A percentile compares a stretch with the other conserved stretches of the same genome.
Conservation (phyloP, 108 stramenopile genomes). For the Conticribra weissflogii region DNA sequence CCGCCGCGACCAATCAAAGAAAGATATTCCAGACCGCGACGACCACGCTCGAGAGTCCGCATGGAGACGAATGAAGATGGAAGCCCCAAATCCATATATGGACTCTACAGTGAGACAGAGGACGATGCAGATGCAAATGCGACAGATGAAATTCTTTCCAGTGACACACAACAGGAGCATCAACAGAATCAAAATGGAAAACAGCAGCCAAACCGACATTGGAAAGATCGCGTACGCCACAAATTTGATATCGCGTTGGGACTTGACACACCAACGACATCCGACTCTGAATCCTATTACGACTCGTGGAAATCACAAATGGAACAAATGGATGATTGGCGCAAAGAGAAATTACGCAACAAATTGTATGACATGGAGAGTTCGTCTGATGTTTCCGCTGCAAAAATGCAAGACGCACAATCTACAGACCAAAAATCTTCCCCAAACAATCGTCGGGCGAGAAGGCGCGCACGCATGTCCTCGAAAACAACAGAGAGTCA, state of each 20-base stretch:
- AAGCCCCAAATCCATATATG: slow-evolving; percentile 10
- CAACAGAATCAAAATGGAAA: neutral
- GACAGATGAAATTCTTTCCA: neutral
- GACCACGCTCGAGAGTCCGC: neutral
- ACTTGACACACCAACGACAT: slow-evolving; percentile 8
- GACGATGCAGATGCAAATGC: neutral
- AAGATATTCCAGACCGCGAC: too few species aligned
- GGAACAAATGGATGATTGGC: slow-evolving; percentile 24
- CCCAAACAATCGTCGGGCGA: slow-evolving; percentile 36
- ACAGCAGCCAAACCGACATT: slow-evolving; percentile 15
- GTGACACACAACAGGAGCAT: neutral
- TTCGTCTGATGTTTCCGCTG: neutral
- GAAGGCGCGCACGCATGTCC: slow-evolving; percentile 31
- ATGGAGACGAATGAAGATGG: neutral
- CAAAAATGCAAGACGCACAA: too few species aligned
- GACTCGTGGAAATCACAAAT: slow-evolving; percentile 42
- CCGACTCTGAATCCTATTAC: slow-evolving; percentile 18
- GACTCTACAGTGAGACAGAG: neutral
- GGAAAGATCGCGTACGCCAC: slow-evolving; percentile 45
- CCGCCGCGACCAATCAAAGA: too few species aligned
- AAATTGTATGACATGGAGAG: slow-evolving; percentile 18
- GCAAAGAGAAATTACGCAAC: slow-evolving; percentile 25
- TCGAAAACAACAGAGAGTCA: neutral
- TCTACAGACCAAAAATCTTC: too few species aligned
- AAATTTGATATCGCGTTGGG: slow-evolving; percentile 48